A percentile compares a stretch with the other conserved stretches of the same genome.
Evolutionary conservation across 2,329 filamentous ascomycete genomes (phyloP).

Genomic region (Penicillium frequentans): DNA sequence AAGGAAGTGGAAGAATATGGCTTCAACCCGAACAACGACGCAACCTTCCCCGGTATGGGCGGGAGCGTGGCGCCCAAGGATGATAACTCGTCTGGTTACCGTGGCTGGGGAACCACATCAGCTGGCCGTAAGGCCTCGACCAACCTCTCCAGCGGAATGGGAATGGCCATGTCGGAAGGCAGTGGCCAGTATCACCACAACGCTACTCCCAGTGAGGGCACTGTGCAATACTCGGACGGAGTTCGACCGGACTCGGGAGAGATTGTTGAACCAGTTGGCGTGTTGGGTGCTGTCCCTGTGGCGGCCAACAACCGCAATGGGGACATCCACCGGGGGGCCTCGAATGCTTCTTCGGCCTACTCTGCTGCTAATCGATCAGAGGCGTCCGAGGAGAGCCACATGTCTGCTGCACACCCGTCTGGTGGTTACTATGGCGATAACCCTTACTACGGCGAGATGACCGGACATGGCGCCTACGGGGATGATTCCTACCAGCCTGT

Average conservation of each 20-base stretch:
- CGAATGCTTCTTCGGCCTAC: slow-evolving; percentile 95
- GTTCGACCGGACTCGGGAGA: slow-evolving; percentile 61
- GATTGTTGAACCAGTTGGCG: slow-evolving; percentile 64
- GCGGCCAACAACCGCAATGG: slow-evolving; percentile 63
- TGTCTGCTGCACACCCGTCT: slow-evolving; percentile 46
- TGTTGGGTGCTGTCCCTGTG: slow-evolving; percentile 68
- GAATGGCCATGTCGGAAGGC: slow-evolving; percentile 69
- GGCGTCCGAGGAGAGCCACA: slow-evolving; percentile 55
- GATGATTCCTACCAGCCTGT: slow-evolving; percentile 68
- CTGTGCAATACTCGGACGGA: slow-evolving; percentile 62
- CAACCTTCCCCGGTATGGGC: slow-evolving; percentile 64
- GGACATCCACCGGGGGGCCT: slow-evolving; percentile 83
- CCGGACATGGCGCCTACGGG: slow-evolving; percentile 54
- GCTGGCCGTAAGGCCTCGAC: slow-evolving; percentile 83
- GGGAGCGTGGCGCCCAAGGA: slow-evolving; percentile 65
- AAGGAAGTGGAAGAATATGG: slow-evolving; percentile 98
- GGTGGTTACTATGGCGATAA: slow-evolving; percentile 56
- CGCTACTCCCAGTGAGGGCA: slow-evolving; percentile 64
- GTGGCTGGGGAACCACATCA: slow-evolving; percentile 85
- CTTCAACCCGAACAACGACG: slow-evolving; percentile 96
- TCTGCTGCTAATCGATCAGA: slow-evolving; percentile 77
- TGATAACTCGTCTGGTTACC: slow-evolving; percentile 71
- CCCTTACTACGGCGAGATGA: slow-evolving; percentile 54
- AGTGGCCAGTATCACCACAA: slow-evolving; percentile 55
- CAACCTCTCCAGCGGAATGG: slow-evolving; percentile 74